Evolutionary conservation across 2,329 filamentous ascomycete species (phyloP).

Genomic region (Diaporthe sp.): DNA sequence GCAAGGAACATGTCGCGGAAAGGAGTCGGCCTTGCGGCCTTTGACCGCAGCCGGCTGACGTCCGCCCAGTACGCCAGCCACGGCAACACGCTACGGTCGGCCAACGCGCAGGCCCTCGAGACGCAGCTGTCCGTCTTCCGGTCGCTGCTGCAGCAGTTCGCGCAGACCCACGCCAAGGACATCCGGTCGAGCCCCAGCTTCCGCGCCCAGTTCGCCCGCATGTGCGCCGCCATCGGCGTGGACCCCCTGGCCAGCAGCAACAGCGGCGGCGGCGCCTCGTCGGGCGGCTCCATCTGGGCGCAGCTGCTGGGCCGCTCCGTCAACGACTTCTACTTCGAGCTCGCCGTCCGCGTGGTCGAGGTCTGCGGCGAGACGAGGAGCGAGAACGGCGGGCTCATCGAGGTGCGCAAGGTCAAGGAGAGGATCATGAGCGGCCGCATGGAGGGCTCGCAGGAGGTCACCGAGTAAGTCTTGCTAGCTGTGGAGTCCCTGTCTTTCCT

Average conservation of each 20-base stretch:
- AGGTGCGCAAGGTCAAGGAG: constrained; percentile 84
- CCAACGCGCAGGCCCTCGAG: constrained; percentile 87
- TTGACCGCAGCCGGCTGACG: constrained; percentile 86
- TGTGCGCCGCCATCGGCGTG: constrained; percentile 97
- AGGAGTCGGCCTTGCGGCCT: constrained; percentile 91
- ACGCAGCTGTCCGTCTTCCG: constrained; percentile 98
- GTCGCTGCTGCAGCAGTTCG: constrained; percentile 94
- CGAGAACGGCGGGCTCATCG: constrained; percentile 94
- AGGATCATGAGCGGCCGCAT: constrained; percentile 79
- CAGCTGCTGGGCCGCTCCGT: constrained; percentile 92
- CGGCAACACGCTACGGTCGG: constrained; percentile 86
- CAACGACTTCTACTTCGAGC: constrained; percentile 98
- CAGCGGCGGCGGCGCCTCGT: constrained; percentile 56
- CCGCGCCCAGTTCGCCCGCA: constrained; percentile 96
- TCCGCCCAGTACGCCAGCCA: constrained; percentile 92
- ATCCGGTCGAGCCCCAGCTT: constrained; percentile 97
- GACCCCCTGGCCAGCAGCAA: constrained; percentile 87
- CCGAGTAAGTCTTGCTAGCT: constrained; percentile 69
- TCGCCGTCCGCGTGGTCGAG: constrained; percentile 95
- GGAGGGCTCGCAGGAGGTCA: constrained; percentile 83
- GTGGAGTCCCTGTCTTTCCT: background rate
- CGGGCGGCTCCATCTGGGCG: constrained; percentile 84
- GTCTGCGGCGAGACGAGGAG: constrained; percentile 87
- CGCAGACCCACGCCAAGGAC: constrained; percentile 92
- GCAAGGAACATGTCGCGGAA: constrained; percentile 74